Conservation (phyloP, 352 stramenopile species). For the Blastocystis sp. region DNA sequence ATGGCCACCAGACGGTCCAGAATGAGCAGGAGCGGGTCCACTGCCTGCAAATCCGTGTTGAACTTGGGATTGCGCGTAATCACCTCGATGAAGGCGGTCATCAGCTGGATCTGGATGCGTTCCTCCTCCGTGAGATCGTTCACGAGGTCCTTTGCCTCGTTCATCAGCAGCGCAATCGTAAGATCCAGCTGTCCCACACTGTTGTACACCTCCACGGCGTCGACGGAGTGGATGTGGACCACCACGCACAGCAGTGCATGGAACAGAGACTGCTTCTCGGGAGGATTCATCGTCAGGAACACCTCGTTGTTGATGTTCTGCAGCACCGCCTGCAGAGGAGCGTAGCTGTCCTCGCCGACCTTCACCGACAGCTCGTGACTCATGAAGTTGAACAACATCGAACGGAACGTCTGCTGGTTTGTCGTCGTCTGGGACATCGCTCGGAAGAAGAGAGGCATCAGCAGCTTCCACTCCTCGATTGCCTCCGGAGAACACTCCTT, state of each 20-base stretch:
- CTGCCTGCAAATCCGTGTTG: neutral
- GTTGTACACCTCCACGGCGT: conserved; percentile 33
- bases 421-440: conserved; percentile 17
- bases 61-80: conserved; percentile 14
- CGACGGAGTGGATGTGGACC: neutral
- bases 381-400: neutral
- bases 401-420: neutral
- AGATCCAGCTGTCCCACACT: conserved; percentile 8
- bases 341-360: neutral
- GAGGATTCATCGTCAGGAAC: conserved; percentile 18
- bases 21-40: neutral
- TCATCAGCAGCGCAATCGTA: neutral
- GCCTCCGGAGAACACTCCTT: neutral
- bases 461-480: neutral
- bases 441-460: conserved; percentile 15
- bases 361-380: neutral
- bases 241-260: neutral
- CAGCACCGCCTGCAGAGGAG: neutral
- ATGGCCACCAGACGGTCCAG: neutral
- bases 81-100: conserved; percentile 26
- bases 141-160: neutral
- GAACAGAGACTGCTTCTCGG: neutral
- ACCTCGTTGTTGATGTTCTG: neutral
- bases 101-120: neutral
- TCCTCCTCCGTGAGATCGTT: neutral